These are phyloP conservation scores for Pythium dissimile DNA, from an alignment of 352 stramenopile species.

Conservation along the genomic window DNA sequence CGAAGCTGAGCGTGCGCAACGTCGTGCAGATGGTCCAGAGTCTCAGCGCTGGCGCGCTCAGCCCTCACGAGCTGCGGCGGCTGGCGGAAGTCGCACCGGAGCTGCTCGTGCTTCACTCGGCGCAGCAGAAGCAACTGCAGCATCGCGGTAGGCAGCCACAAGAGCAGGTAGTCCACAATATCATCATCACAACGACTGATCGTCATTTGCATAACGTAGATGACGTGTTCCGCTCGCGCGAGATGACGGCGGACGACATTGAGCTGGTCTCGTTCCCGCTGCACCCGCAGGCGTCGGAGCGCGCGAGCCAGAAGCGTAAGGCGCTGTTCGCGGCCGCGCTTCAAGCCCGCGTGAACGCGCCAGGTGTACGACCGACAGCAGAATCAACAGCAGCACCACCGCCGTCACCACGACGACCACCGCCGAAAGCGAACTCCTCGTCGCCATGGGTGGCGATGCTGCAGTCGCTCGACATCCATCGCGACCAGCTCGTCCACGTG, in stretches of 20 bases:
- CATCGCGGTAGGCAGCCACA: constrained; percentile 28
- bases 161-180: not conserved
- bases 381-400: not conserved
- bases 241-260: constrained; percentile 18
- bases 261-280: constrained; percentile 62
- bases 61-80: constrained; percentile 29
- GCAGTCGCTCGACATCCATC: constrained; percentile 50
- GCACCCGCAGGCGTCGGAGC: constrained; percentile 52
- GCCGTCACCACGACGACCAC: not conserved
- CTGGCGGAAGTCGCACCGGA: constrained; percentile 47
- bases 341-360: constrained; percentile 3
- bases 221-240: constrained; percentile 23
- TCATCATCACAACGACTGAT: no score
- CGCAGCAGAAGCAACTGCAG: constrained; percentile 25
- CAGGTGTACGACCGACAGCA: no score
- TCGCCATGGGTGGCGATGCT: constrained; percentile 49
- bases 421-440: not conserved
- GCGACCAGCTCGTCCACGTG: constrained; percentile 79
- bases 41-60: constrained; percentile 38
- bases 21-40: constrained; percentile 63
- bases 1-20: constrained; percentile 41
- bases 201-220: constrained; percentile 13
- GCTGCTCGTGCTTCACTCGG: constrained; percentile 37
- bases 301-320: constrained; percentile 51
- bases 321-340: constrained; percentile 53